Percentiles rank a stretch among this genome's conserved stretches.
Evolutionary conservation across 2,329 filamentous ascomycete species (phyloP).

Genomic region (Colletotrichum sp.): DNA sequence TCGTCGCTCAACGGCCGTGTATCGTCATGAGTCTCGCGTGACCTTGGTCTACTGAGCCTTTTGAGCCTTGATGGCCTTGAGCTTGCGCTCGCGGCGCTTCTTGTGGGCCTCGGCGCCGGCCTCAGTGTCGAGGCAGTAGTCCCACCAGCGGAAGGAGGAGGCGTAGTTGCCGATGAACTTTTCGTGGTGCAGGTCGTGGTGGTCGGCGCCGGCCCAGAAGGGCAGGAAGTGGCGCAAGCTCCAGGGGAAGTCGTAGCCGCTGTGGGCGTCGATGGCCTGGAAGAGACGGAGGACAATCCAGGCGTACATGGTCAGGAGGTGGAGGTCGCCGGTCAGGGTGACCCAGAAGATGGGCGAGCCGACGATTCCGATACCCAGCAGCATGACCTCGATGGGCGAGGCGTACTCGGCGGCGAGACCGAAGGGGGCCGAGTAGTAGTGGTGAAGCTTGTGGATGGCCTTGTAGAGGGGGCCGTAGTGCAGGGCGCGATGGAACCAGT

Average conservation of each 20-base stretch:
- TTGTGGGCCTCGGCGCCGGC: slow-evolving; percentile 86
- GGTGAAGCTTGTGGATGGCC: slow-evolving; percentile 97
- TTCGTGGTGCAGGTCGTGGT: slow-evolving; percentile 97
- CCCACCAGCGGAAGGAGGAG: slow-evolving; percentile 99
- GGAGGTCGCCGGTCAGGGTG: slow-evolving; percentile 81
- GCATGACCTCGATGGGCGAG: slow-evolving; percentile 95
- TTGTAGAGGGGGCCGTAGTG: slow-evolving; percentile 97
- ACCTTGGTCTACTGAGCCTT: slow-evolving; percentile 64
- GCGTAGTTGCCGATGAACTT: slow-evolving; percentile 98
- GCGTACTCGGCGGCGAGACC: slow-evolving; percentile 97
- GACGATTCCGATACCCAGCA: slow-evolving; percentile 87
- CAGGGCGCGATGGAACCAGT: slow-evolving; percentile 91
- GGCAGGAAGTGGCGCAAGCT: slow-evolving; percentile 93
- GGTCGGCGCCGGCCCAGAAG: slow-evolving; percentile 96
- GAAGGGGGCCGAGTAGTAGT: slow-evolving; percentile 97
- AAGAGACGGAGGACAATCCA: slow-evolving; percentile 95
- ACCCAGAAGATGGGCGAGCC: slow-evolving; percentile 84
- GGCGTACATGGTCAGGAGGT: slow-evolving; percentile 96
- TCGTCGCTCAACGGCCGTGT: background rate
- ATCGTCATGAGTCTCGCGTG: background rate
- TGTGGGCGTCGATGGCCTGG: slow-evolving; percentile 98
- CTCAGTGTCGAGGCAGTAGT: slow-evolving; percentile 92
- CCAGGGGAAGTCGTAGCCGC: slow-evolving; percentile 98
- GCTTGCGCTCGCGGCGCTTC: slow-evolving; percentile 79
- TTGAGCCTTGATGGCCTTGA: slow-evolving; percentile 67